phyloP scores from a whole-genome alignment of 2,329 filamentous ascomycete genomes.

The Colletotrichum sublineola region DNA sequence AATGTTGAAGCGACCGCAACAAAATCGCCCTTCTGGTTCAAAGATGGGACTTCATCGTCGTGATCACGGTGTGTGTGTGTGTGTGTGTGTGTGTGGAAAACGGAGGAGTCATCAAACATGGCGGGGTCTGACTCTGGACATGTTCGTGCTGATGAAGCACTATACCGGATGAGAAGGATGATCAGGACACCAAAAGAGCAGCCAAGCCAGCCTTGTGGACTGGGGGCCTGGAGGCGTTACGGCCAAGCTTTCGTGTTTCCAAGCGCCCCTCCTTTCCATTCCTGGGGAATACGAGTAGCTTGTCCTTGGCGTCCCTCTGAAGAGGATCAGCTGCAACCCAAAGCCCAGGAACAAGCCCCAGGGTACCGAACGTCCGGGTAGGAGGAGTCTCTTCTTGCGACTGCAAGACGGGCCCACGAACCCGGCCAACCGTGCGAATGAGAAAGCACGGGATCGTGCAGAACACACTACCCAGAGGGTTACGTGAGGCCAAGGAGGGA shows the following conservation, averaged over 20 bases:
- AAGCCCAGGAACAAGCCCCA: not conserved
- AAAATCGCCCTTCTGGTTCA: no score
- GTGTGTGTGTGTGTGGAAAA: no score
- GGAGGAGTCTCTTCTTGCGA: not conserved
- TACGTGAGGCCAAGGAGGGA: not conserved
- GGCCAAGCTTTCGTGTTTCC: not conserved
- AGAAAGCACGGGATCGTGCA: not conserved
- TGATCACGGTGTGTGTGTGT: no score
- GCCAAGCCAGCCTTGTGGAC: not conserved
- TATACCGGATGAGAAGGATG: no score
- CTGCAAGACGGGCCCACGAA: no score
- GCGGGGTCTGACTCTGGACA: no score
- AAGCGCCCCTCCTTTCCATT: not conserved
- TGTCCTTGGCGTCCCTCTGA: not conserved
- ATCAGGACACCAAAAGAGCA: not conserved
- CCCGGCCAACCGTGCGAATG: no score
- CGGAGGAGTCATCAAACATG: no score
- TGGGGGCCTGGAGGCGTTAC: not conserved
- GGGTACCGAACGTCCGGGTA: not conserved
- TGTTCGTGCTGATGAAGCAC: not conserved
- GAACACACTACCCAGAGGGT: not conserved
- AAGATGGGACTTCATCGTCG: no score
- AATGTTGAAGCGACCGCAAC: no score
- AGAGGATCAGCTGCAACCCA: not conserved
- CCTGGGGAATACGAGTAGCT: not conserved